phyloP scores from a whole-genome alignment of 2,329 filamentous ascomycete species.

The Colletotrichum agaves region DNA sequence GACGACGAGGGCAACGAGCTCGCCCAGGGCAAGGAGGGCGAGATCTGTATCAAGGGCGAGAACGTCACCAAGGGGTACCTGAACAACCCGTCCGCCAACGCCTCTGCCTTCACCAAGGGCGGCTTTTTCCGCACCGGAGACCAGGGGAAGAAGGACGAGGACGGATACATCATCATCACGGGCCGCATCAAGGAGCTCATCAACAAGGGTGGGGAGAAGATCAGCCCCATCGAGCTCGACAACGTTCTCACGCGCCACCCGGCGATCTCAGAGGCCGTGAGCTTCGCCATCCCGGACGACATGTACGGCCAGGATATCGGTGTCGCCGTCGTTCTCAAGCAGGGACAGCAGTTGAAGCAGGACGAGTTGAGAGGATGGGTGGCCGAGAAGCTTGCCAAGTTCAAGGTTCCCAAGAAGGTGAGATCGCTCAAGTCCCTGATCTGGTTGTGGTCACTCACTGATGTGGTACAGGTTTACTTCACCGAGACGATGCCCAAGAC shows the following conservation, averaged over 20 bases:
- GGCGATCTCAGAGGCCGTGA: constrained; percentile 80
- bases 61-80: constrained; percentile 89
- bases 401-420: constrained; percentile 87
- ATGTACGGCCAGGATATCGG: constrained; percentile 86
- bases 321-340: constrained; percentile 79
- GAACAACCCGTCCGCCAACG: constrained; percentile 83
- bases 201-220: constrained; percentile 91
- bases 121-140: constrained; percentile 91
- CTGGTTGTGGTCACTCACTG: too few relatives aligned
- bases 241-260: constrained; percentile 82
- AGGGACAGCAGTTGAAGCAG: constrained; percentile 64
- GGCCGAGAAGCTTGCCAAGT: constrained; percentile 77
- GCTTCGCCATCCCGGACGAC: constrained; percentile 84
- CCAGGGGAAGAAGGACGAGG: constrained; percentile 81
- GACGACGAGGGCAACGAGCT: constrained; percentile 76
- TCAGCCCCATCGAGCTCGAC: constrained; percentile 88
- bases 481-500: constrained; percentile 89
- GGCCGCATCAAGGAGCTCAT: constrained; percentile 95
- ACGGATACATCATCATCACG: constrained; percentile 87
- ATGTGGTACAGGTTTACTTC: constrained; percentile 74
- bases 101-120: constrained; percentile 75
- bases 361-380: constrained; percentile 77
- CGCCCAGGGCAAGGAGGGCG: constrained; percentile 75
- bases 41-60: constrained; percentile 84
- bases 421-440: constrained; percentile 36